Evolutionary conservation across 2,329 filamentous ascomycete genomes (phyloP).

Genomic region (Claviceps humidiphila): DNA sequence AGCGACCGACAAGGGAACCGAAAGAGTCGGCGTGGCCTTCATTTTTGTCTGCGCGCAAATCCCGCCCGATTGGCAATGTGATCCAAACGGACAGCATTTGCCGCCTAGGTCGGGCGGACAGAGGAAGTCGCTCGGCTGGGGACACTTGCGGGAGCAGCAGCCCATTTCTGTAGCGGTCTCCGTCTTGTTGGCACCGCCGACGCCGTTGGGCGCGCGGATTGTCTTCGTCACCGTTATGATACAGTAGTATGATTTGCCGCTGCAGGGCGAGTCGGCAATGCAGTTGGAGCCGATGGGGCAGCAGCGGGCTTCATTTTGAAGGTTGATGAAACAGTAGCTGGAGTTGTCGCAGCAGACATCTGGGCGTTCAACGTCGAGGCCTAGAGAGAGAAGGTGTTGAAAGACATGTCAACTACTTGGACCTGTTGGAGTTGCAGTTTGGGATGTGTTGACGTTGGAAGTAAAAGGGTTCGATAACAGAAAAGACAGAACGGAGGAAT

Average conservation of each 20-base stretch:
- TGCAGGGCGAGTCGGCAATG: slow-evolving; percentile 22
- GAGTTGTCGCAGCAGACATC: slow-evolving; percentile 29
- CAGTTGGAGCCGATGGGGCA: slow-evolving; percentile 31
- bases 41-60: slow-evolving; percentile 21
- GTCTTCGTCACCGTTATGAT: slow-evolving; percentile 16
- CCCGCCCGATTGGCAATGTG: slow-evolving; percentile 24
- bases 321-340: slow-evolving; percentile 32
- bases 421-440: background rate
- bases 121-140: slow-evolving; percentile 27
- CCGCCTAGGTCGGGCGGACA: slow-evolving; percentile 32
- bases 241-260: slow-evolving; percentile 21
- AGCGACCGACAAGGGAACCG: background rate
- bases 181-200: slow-evolving; percentile 10
- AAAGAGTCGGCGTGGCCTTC: slow-evolving; percentile 9
- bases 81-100: slow-evolving; percentile 35
- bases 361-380: slow-evolving; percentile 26
- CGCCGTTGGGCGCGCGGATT: slow-evolving; percentile 10
- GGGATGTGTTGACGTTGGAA: too few species aligned
- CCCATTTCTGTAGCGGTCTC: slow-evolving; percentile 11
- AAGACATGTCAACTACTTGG: background rate
- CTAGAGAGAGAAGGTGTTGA: slow-evolving; percentile 13
- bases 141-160: slow-evolving; percentile 29
- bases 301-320: slow-evolving; percentile 21
- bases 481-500: background rate
- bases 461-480: too few species aligned